These are phyloP conservation scores for Paraconiothyrium brasiliense DNA, from an alignment of 2,329 filamentous ascomycete genomes.

Conservation along the genomic window DNA sequence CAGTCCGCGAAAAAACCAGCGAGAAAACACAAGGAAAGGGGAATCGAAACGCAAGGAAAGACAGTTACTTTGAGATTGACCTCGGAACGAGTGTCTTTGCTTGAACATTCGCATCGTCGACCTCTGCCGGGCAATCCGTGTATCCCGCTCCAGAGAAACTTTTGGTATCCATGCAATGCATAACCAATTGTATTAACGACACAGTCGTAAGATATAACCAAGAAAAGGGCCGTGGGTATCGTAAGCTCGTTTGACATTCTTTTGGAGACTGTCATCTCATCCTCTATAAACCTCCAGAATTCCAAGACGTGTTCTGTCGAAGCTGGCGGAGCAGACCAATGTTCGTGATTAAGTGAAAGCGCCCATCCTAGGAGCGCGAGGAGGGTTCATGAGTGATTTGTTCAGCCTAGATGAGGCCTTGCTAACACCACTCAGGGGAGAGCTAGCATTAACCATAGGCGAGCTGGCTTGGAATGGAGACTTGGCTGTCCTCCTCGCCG, in stretches of 20 bases:
- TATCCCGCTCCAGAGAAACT: slow-evolving; percentile 29
- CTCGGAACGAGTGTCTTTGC: slow-evolving; percentile 14
- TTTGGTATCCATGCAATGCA: slow-evolving; percentile 40
- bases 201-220: slow-evolving; percentile 29
- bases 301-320: slow-evolving; percentile 16
- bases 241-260: slow-evolving; percentile 42
- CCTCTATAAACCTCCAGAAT: slow-evolving; percentile 28
- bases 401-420: slow-evolving; percentile 40
- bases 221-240: slow-evolving; percentile 46
- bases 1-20: slow-evolving; percentile 17
- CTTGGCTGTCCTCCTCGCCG: slow-evolving; percentile 36
- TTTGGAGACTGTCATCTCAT: slow-evolving; percentile 24
- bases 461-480: slow-evolving; percentile 37
- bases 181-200: slow-evolving; percentile 39
- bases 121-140: slow-evolving; percentile 29
- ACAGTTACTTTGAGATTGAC: slow-evolving; percentile 10
- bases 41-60: slow-evolving; percentile 18
- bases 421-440: slow-evolving; percentile 41
- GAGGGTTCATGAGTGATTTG: slow-evolving; percentile 37
- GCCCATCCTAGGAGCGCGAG: slow-evolving; percentile 46
- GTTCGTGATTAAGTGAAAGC: slow-evolving; percentile 40
- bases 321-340: slow-evolving; percentile 13
- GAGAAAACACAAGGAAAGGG: slow-evolving; percentile 21
- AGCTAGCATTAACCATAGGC: slow-evolving; percentile 29
- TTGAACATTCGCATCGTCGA: slow-evolving; percentile 19